phyloP scores from a whole-genome alignment of 2,329 filamentous ascomycete genomes.

The Sordariomycetes sp. region DNA sequence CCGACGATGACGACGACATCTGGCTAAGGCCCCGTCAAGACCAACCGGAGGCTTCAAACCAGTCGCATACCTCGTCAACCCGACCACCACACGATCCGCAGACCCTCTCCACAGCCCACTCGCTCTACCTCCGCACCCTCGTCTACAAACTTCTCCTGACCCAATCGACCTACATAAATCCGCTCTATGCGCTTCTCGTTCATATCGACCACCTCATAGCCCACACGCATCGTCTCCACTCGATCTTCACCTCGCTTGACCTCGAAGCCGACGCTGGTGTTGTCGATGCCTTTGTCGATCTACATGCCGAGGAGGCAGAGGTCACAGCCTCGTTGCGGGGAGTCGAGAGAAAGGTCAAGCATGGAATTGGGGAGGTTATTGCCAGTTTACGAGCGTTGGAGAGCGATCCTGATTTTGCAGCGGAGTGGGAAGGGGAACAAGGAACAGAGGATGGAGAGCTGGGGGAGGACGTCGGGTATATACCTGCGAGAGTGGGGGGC shows the following conservation, averaged over 20 bases:
- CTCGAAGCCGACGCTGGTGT: conserved; percentile 76
- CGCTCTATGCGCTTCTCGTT: conserved; percentile 57
- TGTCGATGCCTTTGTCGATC: conserved; percentile 64
- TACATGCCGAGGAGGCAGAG: conserved; percentile 62
- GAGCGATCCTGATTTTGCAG: conserved; percentile 31
- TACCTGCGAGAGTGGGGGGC: conserved; percentile 65
- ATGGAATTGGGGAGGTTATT: conserved; percentile 59
- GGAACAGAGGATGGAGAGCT: conserved; percentile 28
- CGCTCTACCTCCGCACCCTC: conserved; percentile 63
- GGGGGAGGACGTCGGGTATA: conserved; percentile 35
- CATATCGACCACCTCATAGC: conserved; percentile 77
- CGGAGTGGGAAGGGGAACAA: conserved; percentile 28
- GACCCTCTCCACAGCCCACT: conserved; percentile 71
- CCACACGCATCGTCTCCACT: conserved; percentile 65
- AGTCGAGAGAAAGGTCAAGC: conserved; percentile 56
- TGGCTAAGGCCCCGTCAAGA: conserved; percentile 11
- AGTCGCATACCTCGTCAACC: not conserved
- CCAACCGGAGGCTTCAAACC: not conserved
- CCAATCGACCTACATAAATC: conserved; percentile 51
- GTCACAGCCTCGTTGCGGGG: conserved; percentile 55
- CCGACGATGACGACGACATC: conserved; percentile 14
- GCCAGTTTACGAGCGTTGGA: conserved; percentile 38
- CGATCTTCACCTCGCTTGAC: conserved; percentile 69
- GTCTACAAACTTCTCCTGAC: conserved; percentile 58
- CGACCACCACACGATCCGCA: conserved; percentile 63